Percentiles rank a stretch among this genome's conserved stretches.
phyloP scores from a whole-genome alignment of 176 grass and related monocot species.

The Rhynchospora breviuscula region DNA sequence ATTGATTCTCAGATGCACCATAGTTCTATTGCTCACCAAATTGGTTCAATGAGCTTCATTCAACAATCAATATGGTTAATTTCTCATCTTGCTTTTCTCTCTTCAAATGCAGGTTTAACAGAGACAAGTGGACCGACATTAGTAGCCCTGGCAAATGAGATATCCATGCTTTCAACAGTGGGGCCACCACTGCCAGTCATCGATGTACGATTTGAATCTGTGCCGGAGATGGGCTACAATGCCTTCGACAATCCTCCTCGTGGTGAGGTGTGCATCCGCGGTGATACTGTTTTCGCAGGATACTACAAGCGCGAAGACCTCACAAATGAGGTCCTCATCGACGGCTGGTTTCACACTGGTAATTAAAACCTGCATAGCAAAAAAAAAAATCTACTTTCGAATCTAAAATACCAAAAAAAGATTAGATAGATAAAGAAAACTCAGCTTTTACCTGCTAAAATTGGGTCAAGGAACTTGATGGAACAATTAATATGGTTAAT shows the following conservation, averaged over 20 bases:
- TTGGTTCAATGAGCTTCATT: not conserved
- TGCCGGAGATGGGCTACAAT: slow-evolving; percentile 81
- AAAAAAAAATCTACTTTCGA: too few species aligned
- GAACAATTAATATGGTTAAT: not conserved
- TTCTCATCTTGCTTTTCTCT: slow-evolving; percentile 13
- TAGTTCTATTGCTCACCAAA: not conserved
- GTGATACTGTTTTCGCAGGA: slow-evolving; percentile 72
- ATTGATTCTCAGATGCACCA: not conserved
- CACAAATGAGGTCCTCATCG: slow-evolving; percentile 64
- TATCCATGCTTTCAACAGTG: slow-evolving; percentile 75
- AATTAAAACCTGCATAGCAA: not conserved
- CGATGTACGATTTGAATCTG: slow-evolving; percentile 59
- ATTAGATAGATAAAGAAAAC: not conserved
- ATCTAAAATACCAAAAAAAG: too few species aligned
- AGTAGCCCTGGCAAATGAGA: slow-evolving; percentile 63
- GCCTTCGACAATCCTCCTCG: slow-evolving; percentile 50
- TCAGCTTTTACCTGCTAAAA: not conserved
- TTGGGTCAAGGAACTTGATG: not conserved
- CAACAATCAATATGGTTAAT: not conserved
- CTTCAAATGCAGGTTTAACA: slow-evolving; percentile 46
- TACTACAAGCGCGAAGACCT: slow-evolving; percentile 81
- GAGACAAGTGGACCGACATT: slow-evolving; percentile 81
- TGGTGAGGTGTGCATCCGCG: slow-evolving; percentile 78
- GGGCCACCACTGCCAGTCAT: slow-evolving; percentile 81
- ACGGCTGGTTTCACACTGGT: slow-evolving; percentile 96